A percentile compares a stretch with the other conserved stretches of the same genome.
These are phyloP conservation scores for Ganoderma boninense DNA, from an alignment of 1,284 basidiomycete genomes.

Conservation along the genomic window DNA sequence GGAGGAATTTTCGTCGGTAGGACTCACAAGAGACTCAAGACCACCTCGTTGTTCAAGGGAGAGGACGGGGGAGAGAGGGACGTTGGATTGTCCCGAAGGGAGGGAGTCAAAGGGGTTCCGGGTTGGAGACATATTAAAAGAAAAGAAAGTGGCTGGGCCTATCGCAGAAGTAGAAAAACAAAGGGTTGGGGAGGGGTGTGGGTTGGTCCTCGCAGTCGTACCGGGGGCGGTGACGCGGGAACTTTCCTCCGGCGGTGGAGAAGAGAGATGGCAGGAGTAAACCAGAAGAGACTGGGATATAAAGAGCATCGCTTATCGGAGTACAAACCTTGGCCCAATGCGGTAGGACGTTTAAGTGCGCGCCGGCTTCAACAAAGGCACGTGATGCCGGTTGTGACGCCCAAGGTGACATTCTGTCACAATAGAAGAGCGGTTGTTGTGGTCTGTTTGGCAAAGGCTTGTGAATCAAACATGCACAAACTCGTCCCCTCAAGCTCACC, in stretches of 20 bases:
- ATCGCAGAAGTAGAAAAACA: background rate
- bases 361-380: conserved; percentile 8
- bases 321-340: conserved; percentile 10
- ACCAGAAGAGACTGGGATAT: background rate
- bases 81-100: background rate
- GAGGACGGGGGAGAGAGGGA: conserved; percentile 10
- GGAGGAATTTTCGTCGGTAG: background rate
- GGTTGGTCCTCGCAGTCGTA: background rate
- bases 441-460: conserved; percentile 16
- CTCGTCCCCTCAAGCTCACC: background rate
- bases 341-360: background rate
- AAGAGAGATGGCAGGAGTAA: background rate
- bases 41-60: background rate
- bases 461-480: conserved; percentile 20
- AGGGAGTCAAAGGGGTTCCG: conserved; percentile 5
- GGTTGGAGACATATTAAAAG: background rate
- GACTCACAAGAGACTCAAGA: background rate
- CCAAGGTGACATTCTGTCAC: conserved; percentile 11
- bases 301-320: conserved; percentile 13
- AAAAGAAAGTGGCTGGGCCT: background rate
- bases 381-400: conserved; percentile 5
- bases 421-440: conserved; percentile 4
- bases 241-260: background rate
- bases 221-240: background rate
- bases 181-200: background rate